phyloP scores from a whole-genome alignment of 139 green algal species.

The Chlorella sp. region DNA sequence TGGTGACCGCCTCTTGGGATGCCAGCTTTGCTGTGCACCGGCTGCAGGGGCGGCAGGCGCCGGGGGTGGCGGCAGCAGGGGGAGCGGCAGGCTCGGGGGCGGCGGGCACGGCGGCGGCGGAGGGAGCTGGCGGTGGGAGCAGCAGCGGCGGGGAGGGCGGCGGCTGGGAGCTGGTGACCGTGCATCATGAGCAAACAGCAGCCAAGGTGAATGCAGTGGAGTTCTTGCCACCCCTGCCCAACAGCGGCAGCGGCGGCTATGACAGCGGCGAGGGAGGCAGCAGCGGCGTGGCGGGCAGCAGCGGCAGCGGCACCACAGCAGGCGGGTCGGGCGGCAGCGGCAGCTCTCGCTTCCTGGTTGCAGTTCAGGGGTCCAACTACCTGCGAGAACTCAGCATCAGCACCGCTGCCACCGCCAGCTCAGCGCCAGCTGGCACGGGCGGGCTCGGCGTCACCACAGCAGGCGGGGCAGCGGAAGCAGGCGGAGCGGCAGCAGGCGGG shows the following conservation, averaged over 20 bases:
- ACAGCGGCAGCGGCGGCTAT: neutral
- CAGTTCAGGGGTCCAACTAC: constrained; percentile 44
- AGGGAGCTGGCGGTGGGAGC: neutral
- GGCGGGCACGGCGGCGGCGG: too few species aligned
- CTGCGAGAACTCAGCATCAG: constrained; percentile 31
- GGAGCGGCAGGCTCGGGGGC: neutral
- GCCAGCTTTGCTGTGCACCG: constrained; percentile 40
- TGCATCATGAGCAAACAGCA: constrained; percentile 18
- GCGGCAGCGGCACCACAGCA: neutral
- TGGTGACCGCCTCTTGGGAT: constrained; percentile 56
- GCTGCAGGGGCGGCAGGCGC: neutral
- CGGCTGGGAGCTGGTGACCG: neutral
- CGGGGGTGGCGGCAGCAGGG: neutral
- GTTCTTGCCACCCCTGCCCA: constrained; percentile 26
- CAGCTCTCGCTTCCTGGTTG: constrained; percentile 39
- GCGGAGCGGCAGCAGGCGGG: neutral
- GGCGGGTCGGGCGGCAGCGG: neutral
- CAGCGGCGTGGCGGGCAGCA: neutral
- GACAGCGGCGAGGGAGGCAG: neutral
- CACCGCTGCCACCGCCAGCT: neutral
- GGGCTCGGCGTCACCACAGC: neutral
- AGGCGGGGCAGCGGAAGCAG: neutral
- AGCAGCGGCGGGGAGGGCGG: neutral
- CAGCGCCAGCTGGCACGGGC: neutral
- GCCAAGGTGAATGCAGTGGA: constrained; percentile 47